Conservation (phyloP, 257 asterid species). For the Salvia rosmarinus region DNA sequence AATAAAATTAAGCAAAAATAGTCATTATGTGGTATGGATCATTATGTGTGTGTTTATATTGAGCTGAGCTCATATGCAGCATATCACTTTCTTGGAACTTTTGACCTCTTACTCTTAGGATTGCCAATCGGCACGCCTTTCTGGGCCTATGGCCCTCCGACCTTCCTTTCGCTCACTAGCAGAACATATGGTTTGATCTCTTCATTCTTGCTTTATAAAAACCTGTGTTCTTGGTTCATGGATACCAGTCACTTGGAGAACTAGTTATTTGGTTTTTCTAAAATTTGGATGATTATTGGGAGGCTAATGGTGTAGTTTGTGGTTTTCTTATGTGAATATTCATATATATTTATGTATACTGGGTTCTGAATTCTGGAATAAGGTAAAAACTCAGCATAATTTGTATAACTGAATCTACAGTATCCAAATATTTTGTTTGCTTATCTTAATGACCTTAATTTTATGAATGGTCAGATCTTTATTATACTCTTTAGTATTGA, state of each 20-base stretch:
- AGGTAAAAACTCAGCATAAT: slow-evolving; percentile 10
- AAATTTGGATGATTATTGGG: slow-evolving; percentile 1
- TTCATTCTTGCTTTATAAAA: not conserved
- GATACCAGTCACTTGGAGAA: slow-evolving; percentile 7
- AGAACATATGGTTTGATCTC: not conserved
- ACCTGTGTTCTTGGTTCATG: slow-evolving; percentile 1
- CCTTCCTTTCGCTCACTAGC: slow-evolving; percentile 22
- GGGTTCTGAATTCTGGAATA: not conserved
- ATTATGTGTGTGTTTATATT: not conserved
- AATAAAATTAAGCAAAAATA: not conserved
- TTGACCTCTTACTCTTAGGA: slow-evolving; percentile 31
- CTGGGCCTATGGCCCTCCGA: slow-evolving; percentile 5
- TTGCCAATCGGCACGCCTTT: slow-evolving; percentile 6
- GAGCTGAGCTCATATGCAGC: slow-evolving; percentile 10
- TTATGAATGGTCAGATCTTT: not conserved
- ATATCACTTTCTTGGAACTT: slow-evolving; percentile 9
- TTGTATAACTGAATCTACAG: not conserved
- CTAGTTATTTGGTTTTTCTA: slow-evolving; percentile 1
- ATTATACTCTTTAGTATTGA: not conserved
- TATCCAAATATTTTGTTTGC: not conserved
- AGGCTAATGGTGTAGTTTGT: slow-evolving; percentile 8
- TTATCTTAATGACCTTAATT: slow-evolving; percentile 21
- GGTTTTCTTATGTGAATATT: not conserved
- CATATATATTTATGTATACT: not conserved
- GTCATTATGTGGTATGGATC: not conserved